Conservation (phyloP, 306 rosid species). For the Cucumis cinereus region DNA sequence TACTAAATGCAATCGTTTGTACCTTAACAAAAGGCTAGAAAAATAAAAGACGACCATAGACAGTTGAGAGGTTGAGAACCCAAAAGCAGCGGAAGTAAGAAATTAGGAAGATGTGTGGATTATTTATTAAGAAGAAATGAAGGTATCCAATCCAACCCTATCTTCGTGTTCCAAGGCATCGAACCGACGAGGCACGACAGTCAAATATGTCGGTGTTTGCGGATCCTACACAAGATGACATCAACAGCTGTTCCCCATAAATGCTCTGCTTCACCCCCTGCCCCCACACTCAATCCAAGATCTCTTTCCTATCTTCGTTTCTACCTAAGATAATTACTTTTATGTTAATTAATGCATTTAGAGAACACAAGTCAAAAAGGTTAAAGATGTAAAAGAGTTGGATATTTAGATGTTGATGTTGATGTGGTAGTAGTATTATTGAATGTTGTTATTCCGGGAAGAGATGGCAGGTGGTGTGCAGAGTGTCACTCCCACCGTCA, state of each 20-base stretch:
- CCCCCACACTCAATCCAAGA: not conserved
- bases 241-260: slow-evolving; percentile 2
- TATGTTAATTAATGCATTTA: too few species aligned
- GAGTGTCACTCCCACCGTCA: slow-evolving; percentile 5
- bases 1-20: too few species aligned
- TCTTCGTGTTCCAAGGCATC: not conserved
- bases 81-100: too few species aligned
- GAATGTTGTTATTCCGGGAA: not conserved
- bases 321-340: not conserved
- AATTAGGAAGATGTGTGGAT: too few species aligned
- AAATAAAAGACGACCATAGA: too few species aligned
- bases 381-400: not conserved
- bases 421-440: not conserved
- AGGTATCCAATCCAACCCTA: not conserved
- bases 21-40: too few species aligned
- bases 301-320: not conserved
- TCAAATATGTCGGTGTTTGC: not conserved
- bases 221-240: not conserved
- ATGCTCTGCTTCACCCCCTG: not conserved
- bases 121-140: too few species aligned
- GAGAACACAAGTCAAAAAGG: not conserved
- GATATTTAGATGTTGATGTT: not conserved
- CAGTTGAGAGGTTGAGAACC: too few species aligned
- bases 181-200: not conserved
- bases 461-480: not conserved